Conservation (phyloP, 192 early-diverging fungal species). For the Backusella tarrabulga region DNA sequence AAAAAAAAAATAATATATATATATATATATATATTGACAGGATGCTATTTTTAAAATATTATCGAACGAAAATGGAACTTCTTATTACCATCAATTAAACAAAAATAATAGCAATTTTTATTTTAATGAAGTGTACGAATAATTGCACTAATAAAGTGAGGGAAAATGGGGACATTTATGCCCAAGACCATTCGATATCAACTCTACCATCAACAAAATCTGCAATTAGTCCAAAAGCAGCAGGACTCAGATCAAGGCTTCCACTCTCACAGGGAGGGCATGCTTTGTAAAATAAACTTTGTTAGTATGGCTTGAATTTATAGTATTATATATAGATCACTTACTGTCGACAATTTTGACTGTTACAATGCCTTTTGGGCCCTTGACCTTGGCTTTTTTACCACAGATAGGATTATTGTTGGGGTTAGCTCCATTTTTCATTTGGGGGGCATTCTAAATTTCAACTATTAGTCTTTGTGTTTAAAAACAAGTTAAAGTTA, state of each 20-base stretch:
- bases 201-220: conserved; percentile 27
- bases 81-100: too few species aligned
- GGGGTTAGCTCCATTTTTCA: conserved; percentile 45
- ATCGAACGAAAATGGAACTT: too few species aligned
- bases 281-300: not conserved
- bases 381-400: conserved; percentile 44
- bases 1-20: too few species aligned
- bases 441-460: conserved; percentile 47
- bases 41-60: too few species aligned
- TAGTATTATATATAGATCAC: too few species aligned
- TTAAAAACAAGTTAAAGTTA: not conserved
- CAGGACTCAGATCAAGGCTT: conserved; percentile 46
- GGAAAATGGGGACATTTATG: not conserved
- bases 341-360: conserved; percentile 50
- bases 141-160: too few species aligned
- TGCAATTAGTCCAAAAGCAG: conserved; percentile 43
- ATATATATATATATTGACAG: too few species aligned
- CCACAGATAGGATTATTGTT: conserved; percentile 45
- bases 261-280: conserved; percentile 44
- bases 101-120: too few species aligned
- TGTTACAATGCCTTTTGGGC: conserved; percentile 41
- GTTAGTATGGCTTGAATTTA: too few species aligned
- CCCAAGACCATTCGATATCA: conserved; percentile 40
- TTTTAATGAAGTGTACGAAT: too few species aligned
- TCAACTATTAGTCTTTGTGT: not conserved